Base-by-base conservation (phyloP, 148 eudicot species). In the Gaultheria prostrata region DNA sequence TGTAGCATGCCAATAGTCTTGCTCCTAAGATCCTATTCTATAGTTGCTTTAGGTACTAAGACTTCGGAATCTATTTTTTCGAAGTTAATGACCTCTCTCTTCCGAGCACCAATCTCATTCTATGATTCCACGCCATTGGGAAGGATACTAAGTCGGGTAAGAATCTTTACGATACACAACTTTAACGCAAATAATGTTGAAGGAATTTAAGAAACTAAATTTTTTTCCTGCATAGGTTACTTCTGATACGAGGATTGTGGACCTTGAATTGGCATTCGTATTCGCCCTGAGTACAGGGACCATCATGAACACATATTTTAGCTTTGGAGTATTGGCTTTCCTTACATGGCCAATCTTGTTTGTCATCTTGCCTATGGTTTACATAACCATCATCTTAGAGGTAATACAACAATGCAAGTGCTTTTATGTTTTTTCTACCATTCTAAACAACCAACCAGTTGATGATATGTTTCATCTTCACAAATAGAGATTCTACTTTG, bases 101-200 rank as follows among this genome's bases (percentile, higher is more conserved):
- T 92, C 85, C 87, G 90, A 77, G 95, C 95, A 28, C 93, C 93
- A 4, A 92, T 89, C 90, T 87, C 92, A 14, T 92, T 88, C 86
- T 92, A 85, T 81, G 95, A 92, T 82, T 86, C 92, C 26, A 92
- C 93, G 0, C 95, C 95, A 15, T 61, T 92, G 13, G 95, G 95
- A 83, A 80, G 95, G 82, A 92, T 92, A 83, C 87, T 91, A 10
- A 91, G 89, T 61, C 86, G 95, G 88, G 93, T 92, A 91, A 87
- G 88, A 72, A 70, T 65, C 33, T 78, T 4, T 35, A 50, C 18
- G 73, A 12, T 3, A 7, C 28, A 61, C 71, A 6, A 4, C 3
- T 20, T 15, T 13, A 32, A 20, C 13, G 30, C n/a, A 30, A 50
- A 82, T 59, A 39, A 54, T 74, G 71, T 77, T 13, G 8, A 30